Base-by-base conservation (phyloP, 345 rosid species). In the Linum tenue region DNA sequence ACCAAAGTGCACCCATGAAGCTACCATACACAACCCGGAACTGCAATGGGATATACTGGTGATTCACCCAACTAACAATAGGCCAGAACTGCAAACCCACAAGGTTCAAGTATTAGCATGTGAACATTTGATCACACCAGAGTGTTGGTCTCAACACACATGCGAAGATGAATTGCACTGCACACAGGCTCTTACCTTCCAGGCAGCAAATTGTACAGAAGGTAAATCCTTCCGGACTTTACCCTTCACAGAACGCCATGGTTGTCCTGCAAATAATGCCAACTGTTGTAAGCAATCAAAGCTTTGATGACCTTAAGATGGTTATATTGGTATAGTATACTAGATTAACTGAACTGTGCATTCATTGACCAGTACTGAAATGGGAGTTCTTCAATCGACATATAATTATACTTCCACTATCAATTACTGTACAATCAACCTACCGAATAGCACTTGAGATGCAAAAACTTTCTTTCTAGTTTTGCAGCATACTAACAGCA, bases 1-100 rank as follows among this genome's bases (percentile, higher is more conserved):
- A 89, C 98, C 98, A 92, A 90, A 92, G 83, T 37, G 92, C 78
- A 65, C 79, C 92, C 40, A 86, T 67, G 44, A 86, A 83, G 79
- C 91, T 85, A 17, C 77, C 76, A 72, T 89, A 89, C 74, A 86
- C 9, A 59, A 92, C 98, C 0, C 98, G 92, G 69, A 86, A 83
- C 73, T 89, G 94, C 65, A 80, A 58, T 42, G 97, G 98, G 59
- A 92, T 73, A 64, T 83, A 92, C 75, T 83, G 92, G 63, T 89
- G 78, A 67, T 92, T 92, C 68, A 90, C 66, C 97, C 96, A 92
- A 63, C 91, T 90, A 63, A 87, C 86, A 63, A 90, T 68, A 39
- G 98, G 95, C 94, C 92, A 87, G 73, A 92, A 86, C 98, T 88
- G 96, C 76, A 79, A 67, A 62, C 63, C 69, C 39, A 53, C 48